These are phyloP conservation scores for Claviceps maximensis DNA, from an alignment of 2,329 filamentous ascomycete genomes.

Conservation along the genomic window DNA sequence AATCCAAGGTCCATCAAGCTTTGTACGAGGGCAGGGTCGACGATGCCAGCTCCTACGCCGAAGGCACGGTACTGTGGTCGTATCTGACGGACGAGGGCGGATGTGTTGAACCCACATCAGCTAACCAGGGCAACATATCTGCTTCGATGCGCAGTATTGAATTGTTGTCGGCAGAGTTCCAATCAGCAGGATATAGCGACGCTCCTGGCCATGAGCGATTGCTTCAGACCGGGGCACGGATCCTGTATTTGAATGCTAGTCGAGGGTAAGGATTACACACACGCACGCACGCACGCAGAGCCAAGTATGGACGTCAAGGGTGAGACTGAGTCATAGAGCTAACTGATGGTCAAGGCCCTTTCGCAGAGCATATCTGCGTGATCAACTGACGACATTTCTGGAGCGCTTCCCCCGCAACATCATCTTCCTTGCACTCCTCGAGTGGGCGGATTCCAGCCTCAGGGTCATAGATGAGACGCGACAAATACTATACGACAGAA, in stretches of 20 bases:
- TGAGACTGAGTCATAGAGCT: not conserved
- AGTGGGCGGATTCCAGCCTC: constrained; percentile 60
- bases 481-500: constrained; percentile 43
- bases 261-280: constrained; percentile 30
- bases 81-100: constrained; percentile 42
- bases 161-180: constrained; percentile 29
- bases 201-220: constrained; percentile 44
- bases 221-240: constrained; percentile 52
- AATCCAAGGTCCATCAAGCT: constrained; percentile 39
- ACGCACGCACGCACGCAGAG: not conserved
- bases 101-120: constrained; percentile 29
- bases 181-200: constrained; percentile 19
- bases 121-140: constrained; percentile 41
- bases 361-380: constrained; percentile 51
- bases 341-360: constrained; percentile 36
- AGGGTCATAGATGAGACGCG: constrained; percentile 66
- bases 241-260: constrained; percentile 54
- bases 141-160: constrained; percentile 31
- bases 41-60: constrained; percentile 41
- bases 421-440: constrained; percentile 57
- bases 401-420: constrained; percentile 60
- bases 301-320: not conserved
- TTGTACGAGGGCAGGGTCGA: constrained; percentile 35
- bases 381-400: constrained; percentile 48
- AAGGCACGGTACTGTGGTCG: constrained; percentile 50